These are phyloP conservation scores for Bipolaris cookei DNA, from an alignment of 2,329 filamentous ascomycete genomes.

Conservation along the genomic window DNA sequence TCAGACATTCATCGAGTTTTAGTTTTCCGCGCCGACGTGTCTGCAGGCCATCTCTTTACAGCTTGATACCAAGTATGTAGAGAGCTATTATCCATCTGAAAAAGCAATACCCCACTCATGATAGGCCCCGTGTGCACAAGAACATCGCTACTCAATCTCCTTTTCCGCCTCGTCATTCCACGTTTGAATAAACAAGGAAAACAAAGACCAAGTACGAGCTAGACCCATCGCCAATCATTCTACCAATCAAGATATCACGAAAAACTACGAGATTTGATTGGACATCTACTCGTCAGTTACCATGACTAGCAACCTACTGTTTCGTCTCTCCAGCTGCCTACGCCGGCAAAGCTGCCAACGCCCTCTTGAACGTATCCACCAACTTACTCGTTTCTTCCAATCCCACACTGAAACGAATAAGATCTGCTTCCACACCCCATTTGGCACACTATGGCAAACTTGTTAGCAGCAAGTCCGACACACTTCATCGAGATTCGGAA, in stretches of 20 bases:
- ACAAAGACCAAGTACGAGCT: not conserved
- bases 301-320: not conserved
- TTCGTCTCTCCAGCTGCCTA: not conserved
- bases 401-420: conserved; percentile 88
- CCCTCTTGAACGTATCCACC: conserved; percentile 67
- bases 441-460: conserved; percentile 62
- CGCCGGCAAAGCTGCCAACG: conserved; percentile 65
- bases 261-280: not conserved
- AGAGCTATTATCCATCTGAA: not conserved
- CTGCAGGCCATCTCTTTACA: not conserved
- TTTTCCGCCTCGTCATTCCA: not conserved
- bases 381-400: conserved; percentile 78
- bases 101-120: not conserved
- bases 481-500: not conserved
- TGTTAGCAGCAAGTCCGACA: conserved; percentile 3
- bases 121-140: not conserved
- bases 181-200: not conserved
- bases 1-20: not conserved
- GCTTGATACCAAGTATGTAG: not conserved
- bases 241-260: not conserved
- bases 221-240: not conserved
- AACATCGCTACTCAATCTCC: not conserved
- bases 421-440: conserved; percentile 79
- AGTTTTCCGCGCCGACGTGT: not conserved
- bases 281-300: not conserved